Conservation (phyloP, 1,284 basidiomycete species). For the Ceratobasidium sp. region DNA sequence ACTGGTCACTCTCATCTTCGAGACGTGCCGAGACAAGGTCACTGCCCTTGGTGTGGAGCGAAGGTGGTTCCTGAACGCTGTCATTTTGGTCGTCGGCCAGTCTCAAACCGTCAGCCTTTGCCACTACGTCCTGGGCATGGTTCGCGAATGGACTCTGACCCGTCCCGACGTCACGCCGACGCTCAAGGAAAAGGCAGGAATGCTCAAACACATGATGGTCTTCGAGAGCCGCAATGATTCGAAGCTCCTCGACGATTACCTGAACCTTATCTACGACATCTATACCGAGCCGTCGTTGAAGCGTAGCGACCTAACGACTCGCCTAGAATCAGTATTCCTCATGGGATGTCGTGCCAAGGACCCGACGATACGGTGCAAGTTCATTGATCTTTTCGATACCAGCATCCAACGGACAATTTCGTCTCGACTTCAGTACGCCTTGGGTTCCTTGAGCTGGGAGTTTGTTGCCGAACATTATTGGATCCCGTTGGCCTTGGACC, state of each 20-base stretch:
- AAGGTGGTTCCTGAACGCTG: slow-evolving; percentile 40
- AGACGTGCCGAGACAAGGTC: slow-evolving; percentile 65
- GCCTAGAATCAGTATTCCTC: slow-evolving; percentile 92
- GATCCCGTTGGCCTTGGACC: slow-evolving; percentile 91
- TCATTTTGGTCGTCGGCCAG: slow-evolving; percentile 76
- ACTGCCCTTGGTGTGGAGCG: slow-evolving; percentile 59
- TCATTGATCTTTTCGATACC: slow-evolving; percentile 89
- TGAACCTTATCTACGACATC: slow-evolving; percentile 92
- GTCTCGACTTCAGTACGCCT: slow-evolving; percentile 86
- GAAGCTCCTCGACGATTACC: slow-evolving; percentile 79
- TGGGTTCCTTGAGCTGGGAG: slow-evolving; percentile 97
- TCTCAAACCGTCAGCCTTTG: slow-evolving; percentile 86
- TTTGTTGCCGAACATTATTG: slow-evolving; percentile 92
- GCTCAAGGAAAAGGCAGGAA: slow-evolving; percentile 93
- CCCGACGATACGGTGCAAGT: slow-evolving; percentile 78
- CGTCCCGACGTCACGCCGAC: slow-evolving; percentile 83
- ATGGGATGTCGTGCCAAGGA: slow-evolving; percentile 90
- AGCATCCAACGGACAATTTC: slow-evolving; percentile 86
- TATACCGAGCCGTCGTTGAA: slow-evolving; percentile 87
- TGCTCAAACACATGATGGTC: slow-evolving; percentile 89
- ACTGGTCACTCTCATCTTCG: slow-evolving; percentile 68
- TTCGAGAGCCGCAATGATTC: slow-evolving; percentile 83
- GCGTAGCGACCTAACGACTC: slow-evolving; percentile 91
- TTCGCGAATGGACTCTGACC: slow-evolving; percentile 87
- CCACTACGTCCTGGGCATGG: slow-evolving; percentile 85